Percentiles rank a stretch among this genome's conserved stretches.
phyloP scores from a whole-genome alignment of 169 alveolate genomes.

The Cyclospora cayetanensis region DNA sequence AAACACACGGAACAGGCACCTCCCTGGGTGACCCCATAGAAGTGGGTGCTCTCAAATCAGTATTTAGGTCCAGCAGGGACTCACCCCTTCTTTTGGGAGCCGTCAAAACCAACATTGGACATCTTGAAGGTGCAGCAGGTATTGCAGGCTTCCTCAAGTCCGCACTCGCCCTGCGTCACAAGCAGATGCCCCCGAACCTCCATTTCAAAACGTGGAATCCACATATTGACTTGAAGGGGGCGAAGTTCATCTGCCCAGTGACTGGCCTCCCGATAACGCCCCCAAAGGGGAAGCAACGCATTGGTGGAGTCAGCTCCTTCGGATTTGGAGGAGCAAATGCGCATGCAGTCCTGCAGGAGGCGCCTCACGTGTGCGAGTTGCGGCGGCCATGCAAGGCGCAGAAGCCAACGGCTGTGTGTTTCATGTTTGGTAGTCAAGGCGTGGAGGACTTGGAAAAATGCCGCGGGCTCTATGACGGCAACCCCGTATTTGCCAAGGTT shows the following conservation, averaged over 20 bases:
- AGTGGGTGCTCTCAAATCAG: conserved; percentile 78
- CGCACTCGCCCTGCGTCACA: conserved; percentile 75
- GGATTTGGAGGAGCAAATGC: conserved; percentile 85
- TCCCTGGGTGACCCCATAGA: conserved; percentile 83
- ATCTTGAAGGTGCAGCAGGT: conserved; percentile 86
- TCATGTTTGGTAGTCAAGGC: conserved; percentile 80
- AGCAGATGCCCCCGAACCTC: conserved; percentile 82
- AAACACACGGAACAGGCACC: conserved; percentile 86
- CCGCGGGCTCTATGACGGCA: conserved; percentile 77
- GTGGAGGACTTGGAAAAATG: conserved; percentile 77
- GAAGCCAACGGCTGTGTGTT: conserved; percentile 70
- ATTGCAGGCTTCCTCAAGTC: conserved; percentile 82
- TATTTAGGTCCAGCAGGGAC: conserved; percentile 76
- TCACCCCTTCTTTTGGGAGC: conserved; percentile 85
- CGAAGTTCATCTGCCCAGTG: conserved; percentile 77
- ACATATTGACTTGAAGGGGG: conserved; percentile 81
- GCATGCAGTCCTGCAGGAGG: conserved; percentile 80
- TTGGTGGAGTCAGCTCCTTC: conserved; percentile 81
- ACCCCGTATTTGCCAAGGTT: conserved; percentile 76
- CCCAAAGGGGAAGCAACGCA: conserved; percentile 34
- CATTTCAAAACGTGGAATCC: conserved; percentile 83
- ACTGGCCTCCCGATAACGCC: conserved; percentile 69
- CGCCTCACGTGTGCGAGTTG: conserved; percentile 51
- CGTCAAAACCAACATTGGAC: conserved; percentile 85
- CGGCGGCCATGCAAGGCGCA: conserved; percentile 55